phyloP scores from a whole-genome alignment of 306 rosid species.

The Myrica gale region DNA sequence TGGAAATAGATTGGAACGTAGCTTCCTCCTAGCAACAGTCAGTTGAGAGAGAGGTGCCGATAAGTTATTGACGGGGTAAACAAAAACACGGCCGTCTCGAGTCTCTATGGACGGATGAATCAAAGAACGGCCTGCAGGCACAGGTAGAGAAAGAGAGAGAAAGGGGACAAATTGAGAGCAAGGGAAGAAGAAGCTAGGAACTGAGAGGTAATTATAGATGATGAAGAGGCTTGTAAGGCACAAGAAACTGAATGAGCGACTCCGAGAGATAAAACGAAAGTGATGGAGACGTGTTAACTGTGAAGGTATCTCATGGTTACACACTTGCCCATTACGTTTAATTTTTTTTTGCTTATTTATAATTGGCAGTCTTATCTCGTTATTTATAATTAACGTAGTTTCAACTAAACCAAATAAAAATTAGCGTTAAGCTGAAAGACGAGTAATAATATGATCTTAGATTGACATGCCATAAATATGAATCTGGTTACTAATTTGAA shows the following conservation, averaged over 20 bases:
- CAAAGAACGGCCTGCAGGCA: not conserved
- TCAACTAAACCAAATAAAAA: too few species aligned
- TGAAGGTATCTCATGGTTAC: conserved; percentile 19
- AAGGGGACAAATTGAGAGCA: not conserved
- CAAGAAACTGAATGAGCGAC: conserved; percentile 13
- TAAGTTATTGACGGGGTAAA: not conserved
- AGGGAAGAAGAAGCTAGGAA: not conserved
- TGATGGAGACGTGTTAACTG: conserved; percentile 29
- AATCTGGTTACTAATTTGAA: too few species aligned
- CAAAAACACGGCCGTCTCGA: not conserved
- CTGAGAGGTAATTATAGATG: conserved; percentile 3
- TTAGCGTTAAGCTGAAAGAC: too few species aligned
- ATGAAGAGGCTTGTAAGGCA: not conserved
- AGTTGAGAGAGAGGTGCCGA: not conserved
- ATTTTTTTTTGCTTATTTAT: not conserved
- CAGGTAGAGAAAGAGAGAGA: not conserved
- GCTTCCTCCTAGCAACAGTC: not conserved
- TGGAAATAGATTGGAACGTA: not conserved
- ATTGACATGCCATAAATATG: too few species aligned
- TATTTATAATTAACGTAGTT: too few species aligned
- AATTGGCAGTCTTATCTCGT: too few species aligned
- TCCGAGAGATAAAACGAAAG: conserved; percentile 26
- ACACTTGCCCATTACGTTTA: not conserved
- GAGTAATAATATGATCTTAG: too few species aligned
- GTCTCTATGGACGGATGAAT: not conserved